Base-by-base conservation (phyloP, 768 basidiomycete genomes). In the Galerina marginata region DNA sequence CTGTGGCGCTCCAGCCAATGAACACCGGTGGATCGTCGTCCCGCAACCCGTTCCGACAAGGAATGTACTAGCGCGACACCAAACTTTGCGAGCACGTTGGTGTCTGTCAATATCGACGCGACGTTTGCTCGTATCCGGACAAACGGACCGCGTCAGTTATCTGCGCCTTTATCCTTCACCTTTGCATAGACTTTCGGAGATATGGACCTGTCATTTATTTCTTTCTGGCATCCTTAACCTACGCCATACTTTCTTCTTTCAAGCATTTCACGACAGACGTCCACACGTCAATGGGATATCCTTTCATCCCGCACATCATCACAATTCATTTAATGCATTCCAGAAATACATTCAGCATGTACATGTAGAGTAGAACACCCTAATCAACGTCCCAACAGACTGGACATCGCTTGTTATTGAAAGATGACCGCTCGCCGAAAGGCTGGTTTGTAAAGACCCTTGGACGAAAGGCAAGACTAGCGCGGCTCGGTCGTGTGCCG, bases 11-110 rank as follows among this genome's bases (percentile, higher is more conserved):
- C 14, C 70, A 68, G 56, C 71, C 72, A 16, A 69, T 63, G 61
- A 62, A 67, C 43, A 72, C 69, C 9, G 71, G 68, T 51, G 65
- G 60, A 15, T 68, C 69, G 16, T 65, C 58, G 42, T 67, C 71
- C 37, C 68, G 65, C 44, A 74, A 74, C 57, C 72, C 73, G 29
- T 74, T 74, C 65, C 70, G 73, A 33, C 62, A 65, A 49, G 63
- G 54, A 44, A 52, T 33, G 15, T 70, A 60, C 56, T 70, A 64
- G 49, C 42, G 25, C 42, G 25, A 25, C 40, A 23, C 33, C 4
- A 40, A 44, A 9, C 46, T 20, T 38, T 54, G 40, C 42, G 42
- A 46, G 58, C 44, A 47, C 42, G 44, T 39, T 48, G 23, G 26
- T 58, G 50, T 48, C 36, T 23, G 20, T 33, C 11, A 37, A 25